Evolutionary conservation across 2,329 filamentous ascomycete genomes (phyloP), one percentile per base, ranked within the genome.

Genomic region (Dothideomycetes sp.): DNA sequence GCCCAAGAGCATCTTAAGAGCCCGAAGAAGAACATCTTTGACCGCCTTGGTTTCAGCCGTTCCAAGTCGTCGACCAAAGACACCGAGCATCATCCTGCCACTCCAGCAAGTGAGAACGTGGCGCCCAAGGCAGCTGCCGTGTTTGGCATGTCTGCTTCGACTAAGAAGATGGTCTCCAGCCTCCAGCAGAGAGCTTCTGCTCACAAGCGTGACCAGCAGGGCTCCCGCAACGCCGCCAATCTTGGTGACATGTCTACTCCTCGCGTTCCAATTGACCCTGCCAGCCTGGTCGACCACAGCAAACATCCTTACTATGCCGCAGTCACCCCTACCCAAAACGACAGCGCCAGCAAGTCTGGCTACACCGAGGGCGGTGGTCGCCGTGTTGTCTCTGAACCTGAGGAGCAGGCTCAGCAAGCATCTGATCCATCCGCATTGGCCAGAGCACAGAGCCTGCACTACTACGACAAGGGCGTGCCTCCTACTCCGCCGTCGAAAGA

Each of bases 401-500:
- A 27, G 22, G 22, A 27, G 22, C 7, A 27, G 7, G 22, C 12
- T 12, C 7, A 12, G 7, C 22, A 7, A 7, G 22, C 7, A 7
- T 7, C 7, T 27, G 22, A 27, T 7, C 7, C 22, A 27, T 7
- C 22, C 22, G 22, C 22, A 7, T 12, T 27, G 7, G 22, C 22
- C 22, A 27, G 22, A 27, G 12, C 7, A 7, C 22, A 51, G 37
- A 53, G 50, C 38, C 40, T 56, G 12, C 52, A 52, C 31, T 54
- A 55, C 44, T 44, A 51, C 22, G 52, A 57, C 31, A 27, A 41
- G 11, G 35, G 37, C n/a, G 31, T 46, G 3, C 56, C 63, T 10
- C 63, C 64, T 4, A 65, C 63, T 2, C 64, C 64, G 15, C 63
- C 62, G 4, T 52, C 58, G 11, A 67, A 68, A 41, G 60, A 66